Conservation (phyloP, 495 filamentous ascomycete genomes). For the Penicillium longicatenatum region DNA sequence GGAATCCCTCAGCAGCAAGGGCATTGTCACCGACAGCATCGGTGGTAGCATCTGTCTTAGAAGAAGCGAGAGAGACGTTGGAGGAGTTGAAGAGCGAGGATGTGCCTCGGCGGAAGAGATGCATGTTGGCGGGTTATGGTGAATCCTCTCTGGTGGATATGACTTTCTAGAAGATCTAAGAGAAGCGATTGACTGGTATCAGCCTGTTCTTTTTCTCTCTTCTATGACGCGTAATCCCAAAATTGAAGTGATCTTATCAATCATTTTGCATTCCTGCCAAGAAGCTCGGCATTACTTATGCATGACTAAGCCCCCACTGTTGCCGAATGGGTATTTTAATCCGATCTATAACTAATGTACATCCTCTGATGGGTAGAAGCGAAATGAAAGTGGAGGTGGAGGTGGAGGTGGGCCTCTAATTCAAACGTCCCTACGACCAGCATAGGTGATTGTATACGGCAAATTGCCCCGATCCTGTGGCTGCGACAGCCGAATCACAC, state of each 20-base stretch:
- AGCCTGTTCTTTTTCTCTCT: neutral
- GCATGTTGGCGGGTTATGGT: constrained; percentile 26
- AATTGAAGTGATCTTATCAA: constrained; percentile 34
- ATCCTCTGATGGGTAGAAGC: constrained; percentile 9
- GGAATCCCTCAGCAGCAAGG: constrained; percentile 39
- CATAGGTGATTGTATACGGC: constrained; percentile 45
- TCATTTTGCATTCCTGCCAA: constrained; percentile 32
- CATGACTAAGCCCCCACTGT: constrained; percentile 28
- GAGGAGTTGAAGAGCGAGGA: constrained; percentile 39
- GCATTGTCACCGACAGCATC: constrained; percentile 26
- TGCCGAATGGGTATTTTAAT: constrained; percentile 10
- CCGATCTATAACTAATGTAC: constrained; percentile 26
- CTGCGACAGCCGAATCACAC: constrained; percentile 50
- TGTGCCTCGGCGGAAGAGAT: constrained; percentile 40
- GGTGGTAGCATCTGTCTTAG: constrained; percentile 28
- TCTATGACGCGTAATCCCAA: constrained; percentile 7
- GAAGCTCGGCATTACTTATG: constrained; percentile 20
- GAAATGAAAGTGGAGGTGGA: constrained; percentile 6
- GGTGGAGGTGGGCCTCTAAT: constrained; percentile 3
- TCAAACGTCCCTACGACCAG: constrained; percentile 17
- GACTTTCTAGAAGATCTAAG: neutral
- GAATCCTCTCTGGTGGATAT: neutral
- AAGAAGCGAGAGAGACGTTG: constrained; percentile 31
- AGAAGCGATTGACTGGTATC: neutral
- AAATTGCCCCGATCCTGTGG: constrained; percentile 40